Evolutionary conservation across 2,329 filamentous ascomycete genomes (phyloP).

Genomic region (Epichloe amarillans): DNA sequence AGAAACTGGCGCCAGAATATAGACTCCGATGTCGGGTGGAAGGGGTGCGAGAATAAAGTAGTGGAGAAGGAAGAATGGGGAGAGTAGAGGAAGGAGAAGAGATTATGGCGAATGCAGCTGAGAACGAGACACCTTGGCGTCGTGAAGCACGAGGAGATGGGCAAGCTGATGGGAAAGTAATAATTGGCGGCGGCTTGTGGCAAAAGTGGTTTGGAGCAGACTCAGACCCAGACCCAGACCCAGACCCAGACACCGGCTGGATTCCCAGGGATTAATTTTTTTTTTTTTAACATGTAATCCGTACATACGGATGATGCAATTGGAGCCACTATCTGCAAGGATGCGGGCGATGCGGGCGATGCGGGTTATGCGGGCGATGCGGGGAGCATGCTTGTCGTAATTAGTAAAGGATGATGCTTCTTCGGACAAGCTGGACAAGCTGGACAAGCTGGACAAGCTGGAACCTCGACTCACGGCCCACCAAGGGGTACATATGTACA

Average conservation of each 20-base stretch:
- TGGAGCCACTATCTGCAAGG: not conserved
- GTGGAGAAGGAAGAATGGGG: constrained; percentile 17
- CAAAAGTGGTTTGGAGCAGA: not conserved
- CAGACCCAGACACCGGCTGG: too few relatives aligned
- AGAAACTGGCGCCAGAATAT: constrained; percentile 39
- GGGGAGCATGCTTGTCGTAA: not conserved
- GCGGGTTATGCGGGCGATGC: too few relatives aligned
- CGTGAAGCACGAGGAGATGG: constrained; percentile 24
- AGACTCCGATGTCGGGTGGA: constrained; percentile 26
- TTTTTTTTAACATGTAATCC: too few relatives aligned
- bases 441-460: too few relatives aligned
- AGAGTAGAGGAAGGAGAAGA: constrained; percentile 11
- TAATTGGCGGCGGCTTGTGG: not conserved
- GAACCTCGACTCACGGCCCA: too few relatives aligned
- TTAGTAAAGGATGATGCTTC: too few relatives aligned
- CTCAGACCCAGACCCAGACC: too few relatives aligned
- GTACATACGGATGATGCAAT: too few relatives aligned
- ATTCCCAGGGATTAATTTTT: too few relatives aligned
- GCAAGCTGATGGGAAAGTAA: constrained; percentile 24
- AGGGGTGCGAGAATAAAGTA: constrained; percentile 16
- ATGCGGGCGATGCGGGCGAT: constrained; percentile 4
- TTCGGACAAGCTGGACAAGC: too few relatives aligned
- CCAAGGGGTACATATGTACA: too few relatives aligned
- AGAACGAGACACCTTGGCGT: constrained; percentile 28
- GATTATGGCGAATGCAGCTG: constrained; percentile 10